Percentiles rank a stretch among this genome's conserved stretches.
Conservation (phyloP, 2,329 filamentous ascomycete genomes). For the Aspergillus versicolor region DNA sequence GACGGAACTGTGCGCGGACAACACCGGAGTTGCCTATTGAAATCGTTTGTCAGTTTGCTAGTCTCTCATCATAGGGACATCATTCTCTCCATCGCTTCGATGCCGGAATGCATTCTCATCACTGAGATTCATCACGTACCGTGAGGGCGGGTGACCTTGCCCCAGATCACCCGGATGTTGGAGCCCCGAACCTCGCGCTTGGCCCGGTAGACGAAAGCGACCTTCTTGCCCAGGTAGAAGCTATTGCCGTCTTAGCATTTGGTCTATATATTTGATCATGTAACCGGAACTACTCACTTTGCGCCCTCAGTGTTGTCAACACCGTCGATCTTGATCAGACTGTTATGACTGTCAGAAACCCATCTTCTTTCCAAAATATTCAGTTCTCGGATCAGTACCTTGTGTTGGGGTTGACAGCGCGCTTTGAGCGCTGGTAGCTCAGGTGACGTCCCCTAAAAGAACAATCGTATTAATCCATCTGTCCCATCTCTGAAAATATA, state of each 20-base stretch:
- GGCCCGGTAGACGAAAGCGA: conserved; percentile 97
- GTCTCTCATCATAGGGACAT: background rate
- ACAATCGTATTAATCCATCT: conserved; percentile 36
- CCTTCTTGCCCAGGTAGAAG: conserved; percentile 99
- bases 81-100: background rate
- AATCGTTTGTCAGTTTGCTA: conserved; percentile 11
- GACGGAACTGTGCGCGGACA: conserved; percentile 94
- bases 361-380: conserved; percentile 5
- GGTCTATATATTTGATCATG: conserved; percentile 1
- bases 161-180: conserved; percentile 99
- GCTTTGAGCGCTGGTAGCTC: conserved; percentile 95
- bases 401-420: conserved; percentile 84
- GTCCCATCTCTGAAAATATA: conserved; percentile 11
- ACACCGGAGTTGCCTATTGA: conserved; percentile 87
- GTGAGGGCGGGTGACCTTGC: conserved; percentile 94
- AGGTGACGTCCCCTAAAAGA: conserved; percentile 85
- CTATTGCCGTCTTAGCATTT: conserved; percentile 34
- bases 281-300: conserved; percentile 56
- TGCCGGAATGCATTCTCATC: background rate
- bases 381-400: conserved; percentile 40
- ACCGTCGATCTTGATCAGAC: conserved; percentile 98
- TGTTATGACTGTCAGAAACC: conserved; percentile 36
- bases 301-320: conserved; percentile 88
- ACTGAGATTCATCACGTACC: conserved; percentile 56
- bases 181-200: conserved; percentile 93